Base-by-base conservation (phyloP, 257 asterid genomes). In the Eucommia ulmoides region DNA sequence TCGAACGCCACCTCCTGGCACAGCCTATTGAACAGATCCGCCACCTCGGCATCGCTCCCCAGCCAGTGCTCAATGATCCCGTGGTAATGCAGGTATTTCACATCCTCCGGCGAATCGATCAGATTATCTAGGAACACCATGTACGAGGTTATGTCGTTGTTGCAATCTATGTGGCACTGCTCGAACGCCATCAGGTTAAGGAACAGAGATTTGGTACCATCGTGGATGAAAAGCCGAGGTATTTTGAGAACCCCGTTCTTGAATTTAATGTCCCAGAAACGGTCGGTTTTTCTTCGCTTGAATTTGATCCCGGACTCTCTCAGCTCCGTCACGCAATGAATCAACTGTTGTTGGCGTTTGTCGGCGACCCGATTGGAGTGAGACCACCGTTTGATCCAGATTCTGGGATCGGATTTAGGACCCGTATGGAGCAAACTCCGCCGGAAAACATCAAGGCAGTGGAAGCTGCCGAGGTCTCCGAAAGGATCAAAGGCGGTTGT, bases 171-270 rank as follows among this genome's bases (percentile, higher is more conserved):
- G 51, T 88, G 95, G 60, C 94, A 84, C 51, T 84, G 94, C 60
- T 88, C 97, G 52, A 63, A 80, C 0, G 94, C 95, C 0, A 88
- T 82, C 26, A 88, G 93, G 69, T 88, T 84, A 8, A 88, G 89
- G 65, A 88, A 88, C 11, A 84, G 81, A 0, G 95, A 84, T 26
- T 69, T 80, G 0, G 97, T 84, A 11, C 95, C 94, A 26, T 88
- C 95, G 47, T 88, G 95, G 62, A 88, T 76, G 25, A 88, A 35
- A 7, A 88, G 73, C 21, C 93, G 70, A 2, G 94, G 95, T 17
- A 88, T 65, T 41, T 73, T 72, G n/a, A 88, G 79, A 3, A 79
- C 49, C 1, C 94, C 95, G 2, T 77, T 70, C 63, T 67, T 64
- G 78, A 88, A 88, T 49, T 77, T 67, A 15, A 88, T 68, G 23